A percentile compares a stretch with the other conserved stretches of the same genome.
Evolutionary conservation across 768 basidiomycete genomes (phyloP).

Genomic region (Tricholomella constricta): DNA sequence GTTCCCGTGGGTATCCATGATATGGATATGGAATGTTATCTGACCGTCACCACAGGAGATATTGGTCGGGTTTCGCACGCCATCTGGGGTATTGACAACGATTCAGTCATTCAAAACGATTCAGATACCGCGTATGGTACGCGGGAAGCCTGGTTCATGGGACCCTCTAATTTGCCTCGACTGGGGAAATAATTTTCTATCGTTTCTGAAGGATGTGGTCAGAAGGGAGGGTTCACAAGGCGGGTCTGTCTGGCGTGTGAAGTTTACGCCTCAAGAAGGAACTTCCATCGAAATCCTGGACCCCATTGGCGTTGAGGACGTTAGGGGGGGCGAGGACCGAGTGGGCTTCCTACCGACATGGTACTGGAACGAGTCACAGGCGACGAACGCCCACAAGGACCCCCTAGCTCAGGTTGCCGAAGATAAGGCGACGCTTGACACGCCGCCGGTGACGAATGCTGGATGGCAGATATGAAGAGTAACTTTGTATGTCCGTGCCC

Average conservation of each 20-base stretch:
- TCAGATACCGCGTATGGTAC: conserved; percentile 75
- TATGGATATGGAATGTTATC: background rate
- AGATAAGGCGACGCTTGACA: conserved; percentile 1
- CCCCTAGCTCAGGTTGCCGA: background rate
- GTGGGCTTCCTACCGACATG: conserved; percentile 79
- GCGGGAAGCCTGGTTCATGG: conserved; percentile 76
- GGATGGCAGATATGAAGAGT: conserved; percentile 28
- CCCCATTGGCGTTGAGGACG: conserved; percentile 52
- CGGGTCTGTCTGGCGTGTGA: conserved; percentile 67
- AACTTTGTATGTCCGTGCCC: background rate
- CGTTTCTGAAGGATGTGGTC: conserved; percentile 47
- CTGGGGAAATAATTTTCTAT: conserved; percentile 69
- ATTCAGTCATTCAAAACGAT: conserved; percentile 77
- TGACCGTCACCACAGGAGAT: conserved; percentile 56
- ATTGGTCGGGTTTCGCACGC: conserved; percentile 85
- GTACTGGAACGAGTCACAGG: conserved; percentile 55
- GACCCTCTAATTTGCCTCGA: conserved; percentile 72
- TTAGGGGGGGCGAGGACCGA: conserved; percentile 66
- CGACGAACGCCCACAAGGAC: conserved; percentile 3
- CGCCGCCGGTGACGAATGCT: conserved; percentile 4
- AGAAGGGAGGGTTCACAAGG: conserved; percentile 24
- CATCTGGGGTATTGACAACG: conserved; percentile 64
- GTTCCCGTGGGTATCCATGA: conserved; percentile 66
- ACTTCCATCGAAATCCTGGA: conserved; percentile 53
- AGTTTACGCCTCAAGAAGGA: conserved; percentile 61